Percentiles rank a stretch among this genome's conserved stretches.
Evolutionary conservation across 2,329 filamentous ascomycete genomes (phyloP).

Genomic region (Diaporthe eres): DNA sequence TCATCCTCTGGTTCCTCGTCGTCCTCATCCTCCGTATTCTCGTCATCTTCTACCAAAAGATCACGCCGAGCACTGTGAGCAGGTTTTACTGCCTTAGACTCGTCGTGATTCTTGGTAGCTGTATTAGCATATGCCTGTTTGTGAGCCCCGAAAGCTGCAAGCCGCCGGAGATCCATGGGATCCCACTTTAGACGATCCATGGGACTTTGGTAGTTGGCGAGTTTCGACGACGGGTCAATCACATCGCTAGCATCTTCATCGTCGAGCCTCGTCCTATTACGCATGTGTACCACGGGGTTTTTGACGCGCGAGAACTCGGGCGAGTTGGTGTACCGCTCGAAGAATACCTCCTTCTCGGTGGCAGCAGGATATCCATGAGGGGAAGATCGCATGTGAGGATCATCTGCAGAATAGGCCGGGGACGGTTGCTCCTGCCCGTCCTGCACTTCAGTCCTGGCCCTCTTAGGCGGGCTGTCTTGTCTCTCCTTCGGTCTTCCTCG

Average conservation of each 20-base stretch:
- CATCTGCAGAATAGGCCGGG: neutral
- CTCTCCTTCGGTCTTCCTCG: neutral
- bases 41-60: neutral
- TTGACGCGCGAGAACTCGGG: conserved; percentile 36
- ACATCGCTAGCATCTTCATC: conserved; percentile 17
- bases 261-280: neutral
- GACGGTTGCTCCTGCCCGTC: conserved; percentile 16
- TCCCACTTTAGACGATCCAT: conserved; percentile 19
- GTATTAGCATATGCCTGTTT: conserved; percentile 5
- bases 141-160: conserved; percentile 28
- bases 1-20: conserved; percentile 38
- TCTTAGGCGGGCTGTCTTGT: conserved; percentile 5
- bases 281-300: conserved; percentile 36
- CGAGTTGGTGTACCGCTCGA: conserved; percentile 37
- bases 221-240: conserved; percentile 22
- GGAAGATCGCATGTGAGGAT: neutral
- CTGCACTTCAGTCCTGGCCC: neutral
- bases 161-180: conserved; percentile 10
- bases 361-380: neutral
- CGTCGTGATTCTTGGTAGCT: neutral
- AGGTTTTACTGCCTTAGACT: neutral
- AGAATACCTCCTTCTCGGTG: conserved; percentile 34
- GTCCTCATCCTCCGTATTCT: conserved; percentile 15
- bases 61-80: neutral
- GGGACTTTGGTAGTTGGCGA: conserved; percentile 32